Evolutionary conservation across 2,329 filamentous ascomycete species (phyloP), one percentile per base, ranked within the genome.

Genomic region (Calonectria pauciramosa): DNA sequence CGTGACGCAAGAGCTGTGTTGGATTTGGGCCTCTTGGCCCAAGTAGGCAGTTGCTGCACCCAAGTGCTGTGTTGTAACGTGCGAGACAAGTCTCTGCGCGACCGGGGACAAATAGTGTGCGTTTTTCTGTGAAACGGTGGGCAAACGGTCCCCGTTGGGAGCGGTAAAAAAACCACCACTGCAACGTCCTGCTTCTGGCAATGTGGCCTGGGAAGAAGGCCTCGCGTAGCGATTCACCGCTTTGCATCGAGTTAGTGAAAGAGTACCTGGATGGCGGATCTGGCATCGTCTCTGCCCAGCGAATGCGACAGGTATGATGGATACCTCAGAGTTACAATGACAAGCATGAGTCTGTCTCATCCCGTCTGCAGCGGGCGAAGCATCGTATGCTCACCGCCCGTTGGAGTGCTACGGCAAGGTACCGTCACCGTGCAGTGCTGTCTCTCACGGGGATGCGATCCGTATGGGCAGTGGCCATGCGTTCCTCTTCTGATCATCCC

Each of bases 201-300:
- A 28, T 60, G 11, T 26, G 36, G 64, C 54, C 47, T 32, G 30
- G 30, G n/a, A 47, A 23, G 20, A 20, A 20, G 14, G 32, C 44
- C n/a, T 69, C n/a, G 59, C 56, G 56, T 41, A 41, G 23, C 26
- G 16, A 41, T 71, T 74, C 72, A 74, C 72, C 72, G 72, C 72
- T 68, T 59, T 44, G 54, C n/a, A 36, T 26, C 26, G 9, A 52
- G 38, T 20, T 41, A 41, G 47, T 54, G 49, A 64, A 60, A 59
- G 41, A 59, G 49, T 56, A 30, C 49, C 34, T 59, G 38, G 51
- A 63, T n/a, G 26, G 32, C n/a, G 52, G 44, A 65, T 64, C 44
- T 41, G 36, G 28, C 56, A 74, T 71, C 68, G 56, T 52, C 68
- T n/a, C 23, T 13, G 44, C 36, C 23, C 41, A 52, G 60, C 34